Percentiles rank a stretch among this genome's conserved stretches.
phyloP scores from a whole-genome alignment of 2,329 filamentous ascomycete species.

The Taxawa tesnikishii region DNA sequence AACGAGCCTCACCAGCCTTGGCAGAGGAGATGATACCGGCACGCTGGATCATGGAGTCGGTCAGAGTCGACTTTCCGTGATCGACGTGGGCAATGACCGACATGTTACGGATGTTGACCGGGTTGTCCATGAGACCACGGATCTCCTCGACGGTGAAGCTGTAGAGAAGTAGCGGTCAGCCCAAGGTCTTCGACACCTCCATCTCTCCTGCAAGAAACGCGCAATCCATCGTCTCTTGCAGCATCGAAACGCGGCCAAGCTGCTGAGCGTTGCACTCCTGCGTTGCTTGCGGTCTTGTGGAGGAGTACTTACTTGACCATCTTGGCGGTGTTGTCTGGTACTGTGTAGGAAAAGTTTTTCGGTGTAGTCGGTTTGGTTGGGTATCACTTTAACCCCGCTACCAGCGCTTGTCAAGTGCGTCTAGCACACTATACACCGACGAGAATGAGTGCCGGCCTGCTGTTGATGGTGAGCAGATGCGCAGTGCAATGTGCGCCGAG shows the following conservation, averaged over 20 bases:
- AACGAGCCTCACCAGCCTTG: conserved; percentile 91
- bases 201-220: no score
- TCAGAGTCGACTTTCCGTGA: conserved; percentile 99
- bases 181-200: no score
- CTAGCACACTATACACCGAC: conserved; percentile 5
- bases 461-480: neutral
- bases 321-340: conserved; percentile 61
- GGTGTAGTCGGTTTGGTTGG: conserved; percentile 9
- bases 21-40: conserved; percentile 98
- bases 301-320: conserved; percentile 91
- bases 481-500: no score
- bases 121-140: conserved; percentile 67
- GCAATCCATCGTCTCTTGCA: no score
- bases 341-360: conserved; percentile 12
- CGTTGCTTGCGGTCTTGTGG: no score
- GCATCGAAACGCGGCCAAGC: no score
- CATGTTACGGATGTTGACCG: conserved; percentile 79
- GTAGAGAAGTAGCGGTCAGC: no score
- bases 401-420: conserved; percentile 12
- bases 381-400: conserved; percentile 13
- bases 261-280: no score
- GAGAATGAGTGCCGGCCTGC: conserved; percentile 15
- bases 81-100: conserved; percentile 99
- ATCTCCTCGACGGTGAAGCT: conserved; percentile 99
- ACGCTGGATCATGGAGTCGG: conserved; percentile 97